These are phyloP conservation scores for Xerocomellus dryophilus DNA, from an alignment of 768 basidiomycete genomes.

Conservation along the genomic window DNA sequence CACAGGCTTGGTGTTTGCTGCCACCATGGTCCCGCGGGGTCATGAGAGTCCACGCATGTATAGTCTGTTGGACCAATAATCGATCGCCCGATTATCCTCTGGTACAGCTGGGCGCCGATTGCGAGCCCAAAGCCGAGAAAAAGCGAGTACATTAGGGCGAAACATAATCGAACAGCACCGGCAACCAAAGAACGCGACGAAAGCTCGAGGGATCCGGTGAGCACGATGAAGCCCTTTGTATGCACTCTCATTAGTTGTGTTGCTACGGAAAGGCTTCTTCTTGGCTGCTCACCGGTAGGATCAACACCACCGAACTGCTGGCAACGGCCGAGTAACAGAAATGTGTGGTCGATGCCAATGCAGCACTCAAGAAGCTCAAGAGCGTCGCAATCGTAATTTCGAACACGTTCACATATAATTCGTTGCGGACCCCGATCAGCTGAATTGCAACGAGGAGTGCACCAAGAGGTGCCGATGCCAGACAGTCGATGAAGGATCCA, in stretches of 20 bases:
- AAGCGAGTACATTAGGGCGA: constrained; percentile 74
- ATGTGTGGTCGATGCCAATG: constrained; percentile 59
- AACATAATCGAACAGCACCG: constrained; percentile 81
- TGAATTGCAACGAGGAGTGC: constrained; percentile 72
- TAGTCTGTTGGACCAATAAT: constrained; percentile 58
- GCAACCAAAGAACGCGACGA: constrained; percentile 78
- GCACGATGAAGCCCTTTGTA: constrained; percentile 58
- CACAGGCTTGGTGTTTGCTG: constrained; percentile 62
- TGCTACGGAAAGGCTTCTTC: neutral
- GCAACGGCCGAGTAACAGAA: constrained; percentile 84
- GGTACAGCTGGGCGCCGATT: constrained; percentile 70
- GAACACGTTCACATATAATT: constrained; percentile 78
- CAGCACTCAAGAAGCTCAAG: constrained; percentile 76
- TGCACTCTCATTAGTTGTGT: neutral
- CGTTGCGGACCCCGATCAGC: constrained; percentile 66
- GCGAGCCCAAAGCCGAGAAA: constrained; percentile 80
- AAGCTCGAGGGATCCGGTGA: constrained; percentile 72
- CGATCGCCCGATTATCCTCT: constrained; percentile 46
- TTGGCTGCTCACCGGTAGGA: constrained; percentile 57
- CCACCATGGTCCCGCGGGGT: constrained; percentile 65
- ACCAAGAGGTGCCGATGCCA: constrained; percentile 73
- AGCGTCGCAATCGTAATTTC: constrained; percentile 80
- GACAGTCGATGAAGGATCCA: constrained; percentile 74
- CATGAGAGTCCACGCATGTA: constrained; percentile 55
- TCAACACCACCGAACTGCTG: constrained; percentile 73